Base-by-base conservation (phyloP, 768 basidiomycete genomes). In the Cyclocybe cylindracea region DNA sequence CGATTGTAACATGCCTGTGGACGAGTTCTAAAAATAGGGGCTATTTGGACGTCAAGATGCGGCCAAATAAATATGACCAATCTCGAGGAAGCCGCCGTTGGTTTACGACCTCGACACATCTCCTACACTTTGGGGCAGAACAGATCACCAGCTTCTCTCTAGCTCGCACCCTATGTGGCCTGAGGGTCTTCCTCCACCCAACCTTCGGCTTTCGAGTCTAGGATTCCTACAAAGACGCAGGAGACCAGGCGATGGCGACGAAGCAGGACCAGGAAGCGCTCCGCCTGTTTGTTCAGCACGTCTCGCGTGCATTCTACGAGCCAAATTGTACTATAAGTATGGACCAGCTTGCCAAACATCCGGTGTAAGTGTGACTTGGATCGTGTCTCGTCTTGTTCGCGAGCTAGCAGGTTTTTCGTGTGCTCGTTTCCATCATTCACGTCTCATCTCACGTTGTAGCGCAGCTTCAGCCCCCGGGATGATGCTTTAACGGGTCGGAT, bases 251-350 rank as follows among this genome's bases (percentile, higher is more conserved):
- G 56, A 85, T 86, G 83, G 75, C 83, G 46, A 85, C 80, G 44
- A 87, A 87, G 66, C 89, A 90, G 65, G 89, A 91, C 63, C 83
- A 86, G 72, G 89, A 91, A 68, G 83, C 82, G 2, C 84, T 94
- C 49, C 86, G 85, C 68, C 82, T 86, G 53, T 86, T 99, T 61
- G 91, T 97, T 58, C 94, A 97, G 67, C 88, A 92, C 74, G 93
- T 96, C 65, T 85, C 88, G 41, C 84, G 96, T 62, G 86, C 89
- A 33, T 98, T 99, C 72, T 99, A 98, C 72, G 97, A 98, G 68
- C 78, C 91, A 40, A 91, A 90, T 62, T 94, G 79, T 68, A 90
- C 87, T 61, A 89, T 98, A 54, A 85, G 97, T 55, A 74, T 98
- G 78, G 96, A 98, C 74, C 91, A 96, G 72, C 84, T 99, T 67